Percentiles rank a stretch among this genome's conserved stretches.
Evolutionary conservation across 208 protist genomes (phyloP).

Genomic region (Trichomonas tenax): DNA sequence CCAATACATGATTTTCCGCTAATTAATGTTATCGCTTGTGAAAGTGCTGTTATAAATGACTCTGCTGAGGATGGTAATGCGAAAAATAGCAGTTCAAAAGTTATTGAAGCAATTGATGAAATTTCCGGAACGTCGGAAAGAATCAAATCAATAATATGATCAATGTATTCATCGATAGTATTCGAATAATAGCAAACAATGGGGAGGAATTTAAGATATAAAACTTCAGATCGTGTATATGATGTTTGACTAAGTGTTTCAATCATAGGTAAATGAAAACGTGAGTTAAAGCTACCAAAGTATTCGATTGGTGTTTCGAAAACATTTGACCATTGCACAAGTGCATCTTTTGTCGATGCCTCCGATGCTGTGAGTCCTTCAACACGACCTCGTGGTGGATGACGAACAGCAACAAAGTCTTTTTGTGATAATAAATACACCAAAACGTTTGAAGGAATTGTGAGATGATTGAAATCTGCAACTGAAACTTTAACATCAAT

Average conservation of each 20-base stretch:
- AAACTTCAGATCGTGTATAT: not conserved
- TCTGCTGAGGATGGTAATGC: not conserved
- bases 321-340: not conserved
- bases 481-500: not conserved
- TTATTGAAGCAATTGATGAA: not conserved
- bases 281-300: not conserved
- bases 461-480: not conserved
- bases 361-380: not conserved
- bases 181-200: not conserved
- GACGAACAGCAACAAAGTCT: not conserved
- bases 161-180: not conserved
- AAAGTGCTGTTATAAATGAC: not conserved
- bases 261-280: not conserved
- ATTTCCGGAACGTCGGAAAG: not conserved
- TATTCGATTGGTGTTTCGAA: not conserved
- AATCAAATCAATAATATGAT: not conserved
- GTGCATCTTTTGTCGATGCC: not conserved
- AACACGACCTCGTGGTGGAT: not conserved
- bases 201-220: not conserved
- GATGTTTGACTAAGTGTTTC: not conserved
- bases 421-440: not conserved
- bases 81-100: not conserved
- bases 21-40: not conserved
- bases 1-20: not conserved
- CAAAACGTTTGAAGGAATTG: not conserved